Conservation (phyloP, 225 moss, liverwort and hornwort genomes). For the Marchantia paleacea region DNA sequence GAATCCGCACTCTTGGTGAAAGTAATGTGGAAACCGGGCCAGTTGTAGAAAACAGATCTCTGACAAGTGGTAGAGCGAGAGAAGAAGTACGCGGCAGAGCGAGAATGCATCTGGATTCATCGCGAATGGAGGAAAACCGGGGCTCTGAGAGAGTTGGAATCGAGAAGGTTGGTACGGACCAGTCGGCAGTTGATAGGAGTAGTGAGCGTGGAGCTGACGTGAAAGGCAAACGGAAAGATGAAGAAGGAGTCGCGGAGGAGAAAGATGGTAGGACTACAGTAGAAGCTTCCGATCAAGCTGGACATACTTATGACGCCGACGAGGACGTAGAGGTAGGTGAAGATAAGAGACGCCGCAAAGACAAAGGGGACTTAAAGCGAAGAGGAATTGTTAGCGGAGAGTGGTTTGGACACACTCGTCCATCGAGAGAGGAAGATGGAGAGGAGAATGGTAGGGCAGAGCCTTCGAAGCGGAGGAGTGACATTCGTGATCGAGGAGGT, state of each 20-base stretch:
- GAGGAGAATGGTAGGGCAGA: constrained; percentile 79
- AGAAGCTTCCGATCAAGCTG: constrained; percentile 57
- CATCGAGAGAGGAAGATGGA: constrained; percentile 68
- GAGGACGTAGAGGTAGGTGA: constrained; percentile 89
- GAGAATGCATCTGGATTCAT: constrained; percentile 57
- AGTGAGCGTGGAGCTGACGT: constrained; percentile 60
- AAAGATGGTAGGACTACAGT: constrained; percentile 44
- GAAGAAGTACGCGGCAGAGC: constrained; percentile 81
- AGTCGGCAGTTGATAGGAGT: constrained; percentile 43
- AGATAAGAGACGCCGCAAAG: constrained; percentile 79
- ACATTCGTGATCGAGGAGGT: constrained; percentile 67
- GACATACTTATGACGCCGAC: constrained; percentile 74
- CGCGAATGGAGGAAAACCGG: constrained; percentile 66
- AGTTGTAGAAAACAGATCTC: constrained; percentile 54
- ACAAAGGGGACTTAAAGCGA: constrained; percentile 73
- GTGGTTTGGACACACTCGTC: constrained; percentile 69
- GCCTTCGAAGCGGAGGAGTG: constrained; percentile 78
- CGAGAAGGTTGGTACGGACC: constrained; percentile 59
- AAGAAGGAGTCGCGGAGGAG: constrained; percentile 60
- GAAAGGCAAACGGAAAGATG: constrained; percentile 74
- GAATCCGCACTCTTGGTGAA: constrained; percentile 82
- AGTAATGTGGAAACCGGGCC: constrained; percentile 38
- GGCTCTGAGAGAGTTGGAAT: constrained; percentile 36
- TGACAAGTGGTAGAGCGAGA: constrained; percentile 62
- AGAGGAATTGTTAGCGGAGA: constrained; percentile 51